phyloP scores from a whole-genome alignment of 495 filamentous ascomycete species.

The Podospora pseudocomata region DNA sequence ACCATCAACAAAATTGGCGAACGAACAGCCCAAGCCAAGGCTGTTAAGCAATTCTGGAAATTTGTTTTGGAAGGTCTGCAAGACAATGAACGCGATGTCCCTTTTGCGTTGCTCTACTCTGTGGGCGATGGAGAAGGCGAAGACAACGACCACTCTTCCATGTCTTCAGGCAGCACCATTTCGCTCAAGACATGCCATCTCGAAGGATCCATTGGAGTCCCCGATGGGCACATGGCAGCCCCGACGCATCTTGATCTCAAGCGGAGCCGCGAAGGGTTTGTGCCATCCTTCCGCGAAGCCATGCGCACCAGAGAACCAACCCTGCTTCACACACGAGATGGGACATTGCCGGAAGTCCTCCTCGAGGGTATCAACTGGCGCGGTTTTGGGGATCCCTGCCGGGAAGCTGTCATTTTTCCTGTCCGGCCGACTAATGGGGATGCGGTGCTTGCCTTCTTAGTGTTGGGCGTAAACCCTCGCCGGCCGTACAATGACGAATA shows the following conservation, averaged over 20 bases:
- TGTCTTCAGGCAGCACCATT: slow-evolving; percentile 53
- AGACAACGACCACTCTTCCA: slow-evolving; percentile 55
- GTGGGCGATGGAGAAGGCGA: slow-evolving; percentile 34
- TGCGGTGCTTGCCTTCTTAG: slow-evolving; percentile 40
- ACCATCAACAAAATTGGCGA: slow-evolving; percentile 57
- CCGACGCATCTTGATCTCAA: slow-evolving; percentile 53
- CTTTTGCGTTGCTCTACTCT: slow-evolving; percentile 56
- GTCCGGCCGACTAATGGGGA: slow-evolving; percentile 46
- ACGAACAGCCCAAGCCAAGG: slow-evolving; percentile 52
- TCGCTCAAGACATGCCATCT: slow-evolving; percentile 50
- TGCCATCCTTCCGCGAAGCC: slow-evolving; percentile 55
- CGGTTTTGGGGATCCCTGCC: slow-evolving; percentile 34
- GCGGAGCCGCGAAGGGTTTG: slow-evolving; percentile 52
- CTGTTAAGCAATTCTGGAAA: slow-evolving; percentile 54
- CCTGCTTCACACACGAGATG: slow-evolving; percentile 51
- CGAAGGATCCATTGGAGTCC: slow-evolving; percentile 56
- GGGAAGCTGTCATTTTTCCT: slow-evolving; percentile 33
- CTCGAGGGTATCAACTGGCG: slow-evolving; percentile 39
- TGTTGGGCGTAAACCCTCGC: slow-evolving; percentile 45
- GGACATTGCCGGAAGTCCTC: slow-evolving; percentile 47
- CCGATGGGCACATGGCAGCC: slow-evolving; percentile 47
- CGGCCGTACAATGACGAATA: slow-evolving; percentile 42
- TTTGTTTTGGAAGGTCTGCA: slow-evolving; percentile 47
- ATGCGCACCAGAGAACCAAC: slow-evolving; percentile 51
- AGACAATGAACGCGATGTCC: slow-evolving; percentile 49